Conservation (phyloP, 495 filamentous ascomycete species). For the Hypoxylon intermedium region DNA sequence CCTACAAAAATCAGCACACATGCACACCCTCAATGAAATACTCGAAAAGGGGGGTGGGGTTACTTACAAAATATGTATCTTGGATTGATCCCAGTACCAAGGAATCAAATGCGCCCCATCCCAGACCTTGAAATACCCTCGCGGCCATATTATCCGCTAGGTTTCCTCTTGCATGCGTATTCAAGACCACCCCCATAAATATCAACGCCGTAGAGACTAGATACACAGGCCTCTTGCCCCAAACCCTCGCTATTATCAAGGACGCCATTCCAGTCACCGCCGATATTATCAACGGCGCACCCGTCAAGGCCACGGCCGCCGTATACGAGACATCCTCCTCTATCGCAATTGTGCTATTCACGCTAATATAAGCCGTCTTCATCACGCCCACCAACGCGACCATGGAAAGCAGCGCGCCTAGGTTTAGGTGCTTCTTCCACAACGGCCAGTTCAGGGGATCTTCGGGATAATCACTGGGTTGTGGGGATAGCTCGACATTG, state of each 20-base stretch:
- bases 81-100: slow-evolving; percentile 55
- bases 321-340: slow-evolving; percentile 53
- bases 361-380: slow-evolving; percentile 60
- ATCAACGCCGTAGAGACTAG: slow-evolving; percentile 50
- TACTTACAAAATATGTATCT: slow-evolving; percentile 60
- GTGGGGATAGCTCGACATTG: slow-evolving; percentile 55
- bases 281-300: slow-evolving; percentile 56
- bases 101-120: slow-evolving; percentile 62
- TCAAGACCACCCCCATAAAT: slow-evolving; percentile 56
- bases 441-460: slow-evolving; percentile 61
- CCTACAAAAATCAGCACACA: slow-evolving; percentile 44
- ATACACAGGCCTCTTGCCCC: slow-evolving; percentile 58
- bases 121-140: slow-evolving; percentile 57
- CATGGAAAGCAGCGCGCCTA: slow-evolving; percentile 50
- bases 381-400: slow-evolving; percentile 52
- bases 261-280: slow-evolving; percentile 51
- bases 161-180: slow-evolving; percentile 50
- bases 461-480: slow-evolving; percentile 55
- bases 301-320: slow-evolving; percentile 54
- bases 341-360: slow-evolving; percentile 51
- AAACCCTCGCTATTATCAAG: slow-evolving; percentile 48
- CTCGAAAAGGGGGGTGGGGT: background rate
- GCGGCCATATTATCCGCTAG: slow-evolving; percentile 57
- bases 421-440: slow-evolving; percentile 58
- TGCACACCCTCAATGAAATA: background rate